A percentile compares a stretch with the other conserved stretches of the same genome.
Evolutionary conservation across 2,329 filamentous ascomycete species (phyloP).

Genomic region (Calonectria henricotiae): DNA sequence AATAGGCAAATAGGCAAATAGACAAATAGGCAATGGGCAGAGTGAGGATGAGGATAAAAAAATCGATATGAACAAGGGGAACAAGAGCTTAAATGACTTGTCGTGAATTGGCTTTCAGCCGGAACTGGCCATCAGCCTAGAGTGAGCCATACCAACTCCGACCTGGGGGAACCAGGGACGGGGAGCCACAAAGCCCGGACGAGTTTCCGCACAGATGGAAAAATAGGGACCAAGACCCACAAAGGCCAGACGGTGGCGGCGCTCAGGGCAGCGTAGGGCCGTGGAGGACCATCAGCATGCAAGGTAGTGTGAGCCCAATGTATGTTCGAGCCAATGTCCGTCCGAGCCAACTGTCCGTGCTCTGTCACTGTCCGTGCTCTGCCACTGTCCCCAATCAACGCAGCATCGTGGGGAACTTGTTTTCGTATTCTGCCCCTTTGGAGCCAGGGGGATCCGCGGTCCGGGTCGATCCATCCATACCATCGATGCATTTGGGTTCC

Average conservation of each 20-base stretch:
- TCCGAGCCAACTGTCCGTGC: constrained; percentile 6
- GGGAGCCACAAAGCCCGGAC: constrained; percentile 16
- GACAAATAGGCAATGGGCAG: background rate
- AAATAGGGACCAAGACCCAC: constrained; percentile 2
- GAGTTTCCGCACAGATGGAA: constrained; percentile 17
- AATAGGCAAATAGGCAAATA: background rate
- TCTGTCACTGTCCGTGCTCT: background rate
- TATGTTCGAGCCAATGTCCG: background rate
- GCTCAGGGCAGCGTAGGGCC: constrained; percentile 13
- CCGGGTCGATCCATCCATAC: constrained; percentile 18
- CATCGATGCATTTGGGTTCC: constrained; percentile 17
- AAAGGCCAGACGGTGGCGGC: background rate
- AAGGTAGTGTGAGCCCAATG: background rate
- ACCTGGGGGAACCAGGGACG: constrained; percentile 15
- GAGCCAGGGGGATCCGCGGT: constrained; percentile 14
- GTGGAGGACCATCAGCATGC: background rate
- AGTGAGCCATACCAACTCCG: constrained; percentile 4
- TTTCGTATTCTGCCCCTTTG: background rate
- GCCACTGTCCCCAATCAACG: constrained; percentile 15
- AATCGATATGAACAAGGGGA: background rate
- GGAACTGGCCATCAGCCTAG: constrained; percentile 16
- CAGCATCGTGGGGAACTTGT: background rate
- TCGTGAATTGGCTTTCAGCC: constrained; percentile 15
- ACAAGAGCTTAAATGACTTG: constrained; percentile 29
- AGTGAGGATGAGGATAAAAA: background rate